Evolutionary conservation across 441 rosid genomes (phyloP).

Genomic region (Erysimum cheiri): DNA sequence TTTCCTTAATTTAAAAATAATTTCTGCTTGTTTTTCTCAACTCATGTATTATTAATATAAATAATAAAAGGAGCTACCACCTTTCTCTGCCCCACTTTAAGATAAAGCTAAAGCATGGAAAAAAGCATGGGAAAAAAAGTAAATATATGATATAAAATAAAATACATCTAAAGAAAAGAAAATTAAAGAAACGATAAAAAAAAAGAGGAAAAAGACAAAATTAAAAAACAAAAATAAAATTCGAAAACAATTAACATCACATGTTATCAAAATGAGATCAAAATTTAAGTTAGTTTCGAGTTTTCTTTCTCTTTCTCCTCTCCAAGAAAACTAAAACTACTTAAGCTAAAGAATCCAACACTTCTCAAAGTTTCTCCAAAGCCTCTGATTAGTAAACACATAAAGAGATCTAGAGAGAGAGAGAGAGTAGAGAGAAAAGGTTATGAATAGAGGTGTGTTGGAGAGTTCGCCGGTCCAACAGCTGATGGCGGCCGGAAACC

Average conservation of each 20-base stretch:
- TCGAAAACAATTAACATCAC: conserved; percentile 48
- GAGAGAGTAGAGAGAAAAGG: conserved; percentile 24
- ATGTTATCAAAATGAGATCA: conserved; percentile 46
- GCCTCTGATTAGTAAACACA: conserved; percentile 49
- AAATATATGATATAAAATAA: conserved; percentile 47
- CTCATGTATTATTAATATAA: conserved; percentile 38
- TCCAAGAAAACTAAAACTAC: conserved; percentile 47
- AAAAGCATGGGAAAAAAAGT: conserved; percentile 57
- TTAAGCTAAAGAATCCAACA: conserved; percentile 49
- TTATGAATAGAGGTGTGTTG: conserved; percentile 81
- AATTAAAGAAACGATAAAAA: conserved; percentile 47
- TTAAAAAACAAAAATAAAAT: conserved; percentile 36
- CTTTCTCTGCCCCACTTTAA: conserved; percentile 86
- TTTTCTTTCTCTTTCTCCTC: conserved; percentile 58
- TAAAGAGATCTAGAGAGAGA: conserved; percentile 34
- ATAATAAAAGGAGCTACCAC: conserved; percentile 60
- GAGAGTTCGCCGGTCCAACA: conserved; percentile 88
- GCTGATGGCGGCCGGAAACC: conserved; percentile 83
- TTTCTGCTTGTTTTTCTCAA: conserved; percentile 41
- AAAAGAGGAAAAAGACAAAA: conserved; percentile 45
- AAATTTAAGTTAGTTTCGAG: conserved; percentile 35
- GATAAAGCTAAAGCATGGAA: conserved; percentile 85
- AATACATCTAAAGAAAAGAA: conserved; percentile 38
- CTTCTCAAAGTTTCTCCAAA: conserved; percentile 60
- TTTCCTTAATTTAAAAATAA: conserved; percentile 17